A percentile compares a stretch with the other conserved stretches of the same genome.
Evolutionary conservation across 2,329 filamentous ascomycete species (phyloP).

Genomic region (Calonectria pseudoreteaudii): DNA sequence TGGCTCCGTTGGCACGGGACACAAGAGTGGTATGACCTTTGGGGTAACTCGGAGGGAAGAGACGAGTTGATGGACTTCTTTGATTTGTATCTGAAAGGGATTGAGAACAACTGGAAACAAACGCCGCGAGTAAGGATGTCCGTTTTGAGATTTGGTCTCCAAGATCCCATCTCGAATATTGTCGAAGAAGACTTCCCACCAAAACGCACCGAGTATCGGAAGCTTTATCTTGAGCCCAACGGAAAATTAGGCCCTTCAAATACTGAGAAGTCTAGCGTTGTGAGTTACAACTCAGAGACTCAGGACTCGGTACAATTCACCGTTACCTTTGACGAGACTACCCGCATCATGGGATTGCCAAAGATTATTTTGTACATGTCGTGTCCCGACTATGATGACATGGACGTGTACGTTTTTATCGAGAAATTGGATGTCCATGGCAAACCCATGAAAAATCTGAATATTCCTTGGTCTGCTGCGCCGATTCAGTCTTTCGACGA

Average conservation of each 20-base stretch:
- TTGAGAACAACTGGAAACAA: constrained; percentile 3
- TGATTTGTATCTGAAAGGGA: constrained; percentile 8
- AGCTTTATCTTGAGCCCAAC: not conserved
- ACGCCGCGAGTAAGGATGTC: constrained; percentile 5
- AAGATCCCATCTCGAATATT: constrained; percentile 44
- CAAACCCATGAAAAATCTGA: constrained; percentile 35
- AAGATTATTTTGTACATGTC: constrained; percentile 24
- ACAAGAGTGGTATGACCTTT: constrained; percentile 23
- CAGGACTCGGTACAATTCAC: not conserved
- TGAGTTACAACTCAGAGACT: constrained; percentile 3
- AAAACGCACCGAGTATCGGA: constrained; percentile 16
- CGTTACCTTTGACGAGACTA: not conserved
- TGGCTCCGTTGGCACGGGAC: constrained; percentile 51
- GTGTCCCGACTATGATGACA: constrained; percentile 51
- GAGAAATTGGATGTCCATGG: constrained; percentile 29
- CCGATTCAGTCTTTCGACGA: constrained; percentile 36
- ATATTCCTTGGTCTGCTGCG: constrained; percentile 38
- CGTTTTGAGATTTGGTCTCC: constrained; percentile 20
- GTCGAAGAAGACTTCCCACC: constrained; percentile 45
- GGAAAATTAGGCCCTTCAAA: not conserved
- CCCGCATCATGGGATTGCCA: constrained; percentile 13
- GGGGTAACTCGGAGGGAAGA: not conserved
- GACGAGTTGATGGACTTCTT: not conserved
- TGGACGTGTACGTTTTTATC: constrained; percentile 54
- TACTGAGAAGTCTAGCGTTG: rapidly evolving